Evolutionary conservation across 441 rosid genomes (phyloP).

Genomic region (Pelargonium hybrid): DNA sequence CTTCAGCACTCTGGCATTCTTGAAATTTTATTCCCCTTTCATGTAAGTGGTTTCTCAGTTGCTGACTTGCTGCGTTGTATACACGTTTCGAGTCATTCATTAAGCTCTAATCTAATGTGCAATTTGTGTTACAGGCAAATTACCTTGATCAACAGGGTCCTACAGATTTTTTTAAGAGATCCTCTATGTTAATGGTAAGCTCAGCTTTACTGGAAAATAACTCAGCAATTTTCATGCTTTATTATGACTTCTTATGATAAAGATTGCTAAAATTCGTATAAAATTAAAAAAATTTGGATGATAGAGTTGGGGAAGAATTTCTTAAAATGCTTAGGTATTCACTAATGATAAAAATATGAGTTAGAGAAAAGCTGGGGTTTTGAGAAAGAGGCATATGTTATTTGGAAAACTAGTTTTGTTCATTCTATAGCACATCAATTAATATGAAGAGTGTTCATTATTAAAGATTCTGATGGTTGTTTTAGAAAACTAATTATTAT

Average conservation of each 20-base stretch:
- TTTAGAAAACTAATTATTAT: not conserved
- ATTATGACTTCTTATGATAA: not conserved
- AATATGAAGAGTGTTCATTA: not conserved
- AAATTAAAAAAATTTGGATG: not conserved
- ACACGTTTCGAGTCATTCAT: not conserved
- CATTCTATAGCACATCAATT: not conserved
- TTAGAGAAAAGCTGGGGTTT: not conserved
- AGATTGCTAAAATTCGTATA: not conserved
- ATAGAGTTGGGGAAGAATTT: not conserved
- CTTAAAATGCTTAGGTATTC: not conserved
- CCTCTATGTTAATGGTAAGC: constrained; percentile 69
- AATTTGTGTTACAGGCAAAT: constrained; percentile 43
- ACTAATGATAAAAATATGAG: not conserved
- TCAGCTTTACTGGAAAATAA: constrained; percentile 10
- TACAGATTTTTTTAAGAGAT: constrained; percentile 27
- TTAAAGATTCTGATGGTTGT: not conserved
- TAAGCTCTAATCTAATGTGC: constrained; percentile 19
- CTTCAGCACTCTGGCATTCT: constrained; percentile 73
- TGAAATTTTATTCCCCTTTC: constrained; percentile 66
- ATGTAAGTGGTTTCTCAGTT: constrained; percentile 35
- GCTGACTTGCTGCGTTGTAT: constrained; percentile 13
- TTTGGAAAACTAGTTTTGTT: not conserved
- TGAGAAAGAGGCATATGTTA: not conserved
- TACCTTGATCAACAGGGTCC: constrained; percentile 46
- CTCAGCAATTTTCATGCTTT: not conserved